phyloP scores from a whole-genome alignment of 202 grass and related monocot species.

The Brachypodium distachyon region DNA sequence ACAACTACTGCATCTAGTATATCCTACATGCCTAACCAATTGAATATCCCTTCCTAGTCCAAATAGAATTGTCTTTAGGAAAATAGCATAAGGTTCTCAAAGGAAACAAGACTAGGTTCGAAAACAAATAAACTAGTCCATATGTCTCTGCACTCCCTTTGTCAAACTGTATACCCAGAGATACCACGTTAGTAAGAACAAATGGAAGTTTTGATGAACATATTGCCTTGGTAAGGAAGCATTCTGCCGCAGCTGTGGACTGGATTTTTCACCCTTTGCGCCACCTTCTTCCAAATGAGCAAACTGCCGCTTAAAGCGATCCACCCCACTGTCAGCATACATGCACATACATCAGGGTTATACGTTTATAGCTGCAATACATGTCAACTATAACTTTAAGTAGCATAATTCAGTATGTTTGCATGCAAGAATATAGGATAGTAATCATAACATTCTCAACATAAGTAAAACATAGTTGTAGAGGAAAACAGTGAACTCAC shows the following conservation, averaged over 20 bases:
- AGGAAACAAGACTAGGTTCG: not conserved
- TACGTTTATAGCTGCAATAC: conserved; percentile 13
- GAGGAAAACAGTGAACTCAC: conserved; percentile 32
- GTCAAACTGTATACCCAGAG: not conserved
- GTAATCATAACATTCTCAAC: not conserved
- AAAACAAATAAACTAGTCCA: not conserved
- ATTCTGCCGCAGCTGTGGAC: conserved; percentile 70
- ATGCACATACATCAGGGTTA: conserved; percentile 16
- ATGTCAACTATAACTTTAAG: not conserved
- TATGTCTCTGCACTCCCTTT: not conserved
- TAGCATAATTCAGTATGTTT: not conserved
- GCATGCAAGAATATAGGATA: not conserved
- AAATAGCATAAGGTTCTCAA: not conserved
- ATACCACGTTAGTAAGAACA: not conserved
- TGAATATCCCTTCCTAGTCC: not conserved
- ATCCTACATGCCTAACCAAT: not conserved
- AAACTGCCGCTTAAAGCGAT: conserved; percentile 94
- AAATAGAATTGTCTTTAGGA: conserved; percentile 14
- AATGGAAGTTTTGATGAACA: conserved; percentile 10
- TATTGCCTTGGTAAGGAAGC: conserved; percentile 88
- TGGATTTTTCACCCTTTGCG: conserved; percentile 63
- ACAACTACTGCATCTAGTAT: not conserved
- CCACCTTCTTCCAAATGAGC: conserved; percentile 94
- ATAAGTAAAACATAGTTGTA: not conserved
- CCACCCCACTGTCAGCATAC: conserved; percentile 69